phyloP scores from a whole-genome alignment of 345 rosid species.

The Cochlearia excelsa region DNA sequence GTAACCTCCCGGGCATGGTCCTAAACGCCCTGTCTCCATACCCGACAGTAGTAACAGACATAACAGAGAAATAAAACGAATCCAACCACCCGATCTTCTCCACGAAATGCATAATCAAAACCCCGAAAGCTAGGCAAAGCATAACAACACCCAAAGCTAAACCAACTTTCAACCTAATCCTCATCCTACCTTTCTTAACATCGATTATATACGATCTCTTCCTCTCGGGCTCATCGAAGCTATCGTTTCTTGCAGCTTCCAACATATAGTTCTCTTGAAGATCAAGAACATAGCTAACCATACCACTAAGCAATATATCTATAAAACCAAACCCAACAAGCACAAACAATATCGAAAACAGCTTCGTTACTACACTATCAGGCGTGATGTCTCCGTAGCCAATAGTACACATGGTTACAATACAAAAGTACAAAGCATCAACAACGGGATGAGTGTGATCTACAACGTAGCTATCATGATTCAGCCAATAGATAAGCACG shows the following conservation, averaged over 20 bases:
- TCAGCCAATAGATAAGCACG: conserved; percentile 54
- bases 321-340: conserved; percentile 69
- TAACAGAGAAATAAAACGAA: conserved; percentile 67
- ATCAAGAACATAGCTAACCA: conserved; percentile 61
- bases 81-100: conserved; percentile 56
- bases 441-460: conserved; percentile 70
- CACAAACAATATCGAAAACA: conserved; percentile 64
- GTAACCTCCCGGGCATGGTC: conserved; percentile 56
- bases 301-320: conserved; percentile 60
- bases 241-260: too few relatives aligned
- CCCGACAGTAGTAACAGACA: conserved; percentile 83
- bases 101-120: conserved; percentile 49
- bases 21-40: conserved; percentile 67
- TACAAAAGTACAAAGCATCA: conserved; percentile 75
- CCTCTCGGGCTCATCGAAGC: too few relatives aligned
- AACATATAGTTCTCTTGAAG: conserved; percentile 38
- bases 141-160: conserved; percentile 69
- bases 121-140: conserved; percentile 53
- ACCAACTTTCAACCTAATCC: conserved; percentile 72
- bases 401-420: conserved; percentile 42
- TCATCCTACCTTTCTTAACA: conserved; percentile 71
- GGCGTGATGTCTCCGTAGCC: conserved; percentile 89
- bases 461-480: conserved; percentile 59
- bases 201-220: conserved; percentile 44
- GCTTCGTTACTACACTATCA: conserved; percentile 51